Conservation (phyloP, 2,329 filamentous ascomycete genomes). For the Teratosphaeria viscida region DNA sequence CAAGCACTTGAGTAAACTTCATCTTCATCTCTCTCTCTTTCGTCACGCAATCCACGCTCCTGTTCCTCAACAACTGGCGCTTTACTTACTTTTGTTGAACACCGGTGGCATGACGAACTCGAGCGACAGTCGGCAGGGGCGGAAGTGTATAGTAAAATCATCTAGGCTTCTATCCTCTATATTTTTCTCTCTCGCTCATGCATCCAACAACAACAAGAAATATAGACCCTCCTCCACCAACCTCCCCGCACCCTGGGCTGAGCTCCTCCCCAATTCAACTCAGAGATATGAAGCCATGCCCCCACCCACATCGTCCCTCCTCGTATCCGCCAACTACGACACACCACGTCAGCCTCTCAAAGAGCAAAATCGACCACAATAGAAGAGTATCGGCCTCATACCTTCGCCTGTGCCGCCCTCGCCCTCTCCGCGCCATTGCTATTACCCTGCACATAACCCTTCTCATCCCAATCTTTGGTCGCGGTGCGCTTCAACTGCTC, state of each 20-base stretch:
- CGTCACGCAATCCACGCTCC: too few species aligned
- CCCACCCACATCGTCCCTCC: background rate
- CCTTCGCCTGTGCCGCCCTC: background rate
- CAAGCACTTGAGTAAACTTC: too few species aligned
- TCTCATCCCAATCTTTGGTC: slow-evolving; percentile 9
- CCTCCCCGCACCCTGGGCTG: too few species aligned
- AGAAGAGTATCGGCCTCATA: background rate
- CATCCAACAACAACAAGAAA: background rate
- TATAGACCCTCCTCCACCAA: too few species aligned
- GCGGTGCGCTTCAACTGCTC: slow-evolving; percentile 21
- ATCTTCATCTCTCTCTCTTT: too few species aligned
- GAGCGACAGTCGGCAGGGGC: background rate
- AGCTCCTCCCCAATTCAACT: background rate
- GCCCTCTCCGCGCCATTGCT: background rate
- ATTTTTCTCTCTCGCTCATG: background rate
- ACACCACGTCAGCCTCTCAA: background rate
- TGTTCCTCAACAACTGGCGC: too few species aligned
- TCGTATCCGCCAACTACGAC: background rate
- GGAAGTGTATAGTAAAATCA: too few species aligned
- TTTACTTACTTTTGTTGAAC: too few species aligned
- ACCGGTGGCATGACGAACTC: too few species aligned
- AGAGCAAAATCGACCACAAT: background rate
- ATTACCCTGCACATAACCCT: slow-evolving; percentile 1
- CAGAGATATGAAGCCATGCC: background rate
- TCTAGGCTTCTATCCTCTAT: too few species aligned